A percentile compares a stretch with the other conserved stretches of the same genome.
Evolutionary conservation across 1,139 yeast genomes (phyloP).

Genomic region (Kluyveromyces marxianus): DNA sequence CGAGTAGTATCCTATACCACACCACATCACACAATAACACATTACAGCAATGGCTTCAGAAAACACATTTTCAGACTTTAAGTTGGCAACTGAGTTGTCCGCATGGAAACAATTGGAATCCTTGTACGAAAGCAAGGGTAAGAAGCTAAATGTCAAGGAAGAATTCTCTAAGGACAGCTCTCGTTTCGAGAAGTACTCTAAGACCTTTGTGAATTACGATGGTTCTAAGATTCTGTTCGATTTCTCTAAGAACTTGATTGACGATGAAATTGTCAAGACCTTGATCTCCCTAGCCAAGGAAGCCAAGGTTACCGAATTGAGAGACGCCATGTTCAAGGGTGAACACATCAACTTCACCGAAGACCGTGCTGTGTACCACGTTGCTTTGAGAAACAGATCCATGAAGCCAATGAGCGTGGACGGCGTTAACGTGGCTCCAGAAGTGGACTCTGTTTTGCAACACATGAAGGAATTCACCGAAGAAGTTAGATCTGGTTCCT

Average conservation of each 20-base stretch:
- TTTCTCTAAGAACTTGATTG: conserved; percentile 86
- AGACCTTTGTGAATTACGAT: conserved; percentile 74
- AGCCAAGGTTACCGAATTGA: conserved; percentile 76
- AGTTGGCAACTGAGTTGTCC: conserved; percentile 66
- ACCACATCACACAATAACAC: neutral
- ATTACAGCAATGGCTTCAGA: neutral
- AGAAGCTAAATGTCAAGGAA: conserved; percentile 62
- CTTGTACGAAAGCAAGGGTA: conserved; percentile 61
- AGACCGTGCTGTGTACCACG: conserved; percentile 94
- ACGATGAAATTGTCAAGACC: conserved; percentile 66
- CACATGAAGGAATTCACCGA: conserved; percentile 96
- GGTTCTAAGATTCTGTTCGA: conserved; percentile 86
- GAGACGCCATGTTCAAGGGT: conserved; percentile 89
- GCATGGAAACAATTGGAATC: conserved; percentile 78
- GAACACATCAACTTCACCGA: conserved; percentile 93
- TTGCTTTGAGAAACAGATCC: conserved; percentile 89
- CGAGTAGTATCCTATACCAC: neutral
- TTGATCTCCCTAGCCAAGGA: conserved; percentile 80
- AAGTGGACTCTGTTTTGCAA: conserved; percentile 80
- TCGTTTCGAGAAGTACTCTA: conserved; percentile 69
- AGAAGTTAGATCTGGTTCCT: conserved; percentile 78
- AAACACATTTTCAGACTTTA: conserved; percentile 42
- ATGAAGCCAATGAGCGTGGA: conserved; percentile 79
- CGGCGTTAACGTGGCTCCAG: conserved; percentile 80
- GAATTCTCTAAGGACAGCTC: conserved; percentile 68